A percentile compares a stretch with the other conserved stretches of the same genome.
Conservation (phyloP, 2,329 filamentous ascomycete species). For the Sclerotinia glacialis region DNA sequence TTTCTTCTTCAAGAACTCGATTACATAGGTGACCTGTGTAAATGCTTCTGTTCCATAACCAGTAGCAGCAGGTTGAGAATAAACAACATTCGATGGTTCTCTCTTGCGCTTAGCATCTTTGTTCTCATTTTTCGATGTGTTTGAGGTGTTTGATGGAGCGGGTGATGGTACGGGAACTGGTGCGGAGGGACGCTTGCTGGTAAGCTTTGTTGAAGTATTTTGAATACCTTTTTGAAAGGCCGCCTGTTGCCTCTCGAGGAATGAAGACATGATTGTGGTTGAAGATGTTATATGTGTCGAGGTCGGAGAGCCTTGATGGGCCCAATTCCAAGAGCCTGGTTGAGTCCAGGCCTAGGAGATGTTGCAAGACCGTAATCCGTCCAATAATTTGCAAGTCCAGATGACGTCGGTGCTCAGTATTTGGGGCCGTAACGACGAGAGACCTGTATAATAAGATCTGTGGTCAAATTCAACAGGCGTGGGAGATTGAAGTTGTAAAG, state of each 20-base stretch:
- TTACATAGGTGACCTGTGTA: conserved; percentile 83
- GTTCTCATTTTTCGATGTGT: conserved; percentile 50
- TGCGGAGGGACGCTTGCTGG: conserved; percentile 48
- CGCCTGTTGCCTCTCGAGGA: conserved; percentile 63
- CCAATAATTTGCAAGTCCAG: neutral
- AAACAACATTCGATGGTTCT: conserved; percentile 57
- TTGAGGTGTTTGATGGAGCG: conserved; percentile 56
- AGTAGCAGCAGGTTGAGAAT: conserved; percentile 73
- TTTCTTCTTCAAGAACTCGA: conserved; percentile 76
- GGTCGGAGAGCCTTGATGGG: neutral
- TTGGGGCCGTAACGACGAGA: neutral
- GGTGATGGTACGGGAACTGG: conserved; percentile 59
- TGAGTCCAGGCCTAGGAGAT: neutral
- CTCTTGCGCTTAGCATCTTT: conserved; percentile 62
- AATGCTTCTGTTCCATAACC: conserved; percentile 77
- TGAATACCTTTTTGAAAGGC: conserved; percentile 60
- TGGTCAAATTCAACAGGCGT: neutral
- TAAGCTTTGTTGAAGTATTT: conserved; percentile 62
- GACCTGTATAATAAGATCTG: neutral
- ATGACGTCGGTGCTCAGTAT: neutral
- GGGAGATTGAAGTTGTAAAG: neutral
- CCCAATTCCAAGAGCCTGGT: neutral
- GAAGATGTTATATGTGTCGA: neutral
- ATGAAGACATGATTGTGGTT: conserved; percentile 52
- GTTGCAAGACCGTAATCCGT: neutral